These are phyloP conservation scores for Amoebophrya sp. DNA, from an alignment of 169 alveolate species.

Conservation along the genomic window DNA sequence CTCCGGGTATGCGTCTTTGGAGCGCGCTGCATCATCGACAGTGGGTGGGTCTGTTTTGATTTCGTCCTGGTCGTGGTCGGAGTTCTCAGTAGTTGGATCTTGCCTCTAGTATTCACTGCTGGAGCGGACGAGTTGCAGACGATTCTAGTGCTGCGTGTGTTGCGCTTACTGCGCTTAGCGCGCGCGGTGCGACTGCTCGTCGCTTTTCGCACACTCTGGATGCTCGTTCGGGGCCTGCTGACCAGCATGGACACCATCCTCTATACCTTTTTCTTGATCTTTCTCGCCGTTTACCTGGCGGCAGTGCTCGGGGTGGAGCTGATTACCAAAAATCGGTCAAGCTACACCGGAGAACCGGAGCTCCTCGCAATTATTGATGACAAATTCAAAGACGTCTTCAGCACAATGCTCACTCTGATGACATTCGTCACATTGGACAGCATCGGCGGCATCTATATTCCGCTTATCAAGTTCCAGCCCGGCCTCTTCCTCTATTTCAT, in stretches of 20 bases:
- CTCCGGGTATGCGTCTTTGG: background rate
- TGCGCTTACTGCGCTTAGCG: conserved; percentile 21
- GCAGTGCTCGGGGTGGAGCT: background rate
- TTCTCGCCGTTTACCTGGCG: background rate
- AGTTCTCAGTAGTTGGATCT: background rate
- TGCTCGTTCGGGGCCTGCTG: conserved; percentile 31
- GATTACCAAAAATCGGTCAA: background rate
- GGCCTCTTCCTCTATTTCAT: background rate
- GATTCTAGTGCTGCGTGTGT: conserved; percentile 30
- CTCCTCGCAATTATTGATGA: background rate
- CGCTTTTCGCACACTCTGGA: conserved; percentile 21
- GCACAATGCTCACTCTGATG: background rate
- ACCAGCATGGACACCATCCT: conserved; percentile 3
- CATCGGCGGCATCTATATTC: background rate
- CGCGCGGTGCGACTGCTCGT: conserved; percentile 25
- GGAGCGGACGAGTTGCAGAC: background rate
- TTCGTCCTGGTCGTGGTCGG: background rate
- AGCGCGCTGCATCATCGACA: background rate
- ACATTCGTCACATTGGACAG: background rate
- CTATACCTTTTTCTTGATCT: background rate
- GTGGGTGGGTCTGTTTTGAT: background rate
- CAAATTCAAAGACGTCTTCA: background rate
- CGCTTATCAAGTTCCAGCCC: background rate
- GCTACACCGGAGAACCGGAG: background rate
- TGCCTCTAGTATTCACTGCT: background rate